Conservation (phyloP, 371 early-diverging fungal genomes). For the Saksenaea oblongispora region DNA sequence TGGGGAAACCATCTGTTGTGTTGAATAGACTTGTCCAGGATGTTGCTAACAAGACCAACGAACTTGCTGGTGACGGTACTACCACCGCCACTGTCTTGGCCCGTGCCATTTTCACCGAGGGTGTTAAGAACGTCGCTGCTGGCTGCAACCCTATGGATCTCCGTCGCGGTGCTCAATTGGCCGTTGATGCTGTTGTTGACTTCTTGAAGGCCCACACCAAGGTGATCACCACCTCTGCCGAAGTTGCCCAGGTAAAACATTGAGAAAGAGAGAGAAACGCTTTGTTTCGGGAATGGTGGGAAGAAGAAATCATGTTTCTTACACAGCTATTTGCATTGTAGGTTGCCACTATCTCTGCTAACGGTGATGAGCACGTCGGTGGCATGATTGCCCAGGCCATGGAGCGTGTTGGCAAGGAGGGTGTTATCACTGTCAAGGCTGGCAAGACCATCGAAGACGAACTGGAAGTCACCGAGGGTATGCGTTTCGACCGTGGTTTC, state of each 20-base stretch:
- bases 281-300: neutral
- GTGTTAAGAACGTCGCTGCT: constrained; percentile 98
- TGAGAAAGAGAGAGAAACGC: neutral
- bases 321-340: constrained; percentile 18
- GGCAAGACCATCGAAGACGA: constrained; percentile 98
- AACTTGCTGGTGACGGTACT: constrained; percentile 98
- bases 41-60: constrained; percentile 99
- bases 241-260: constrained; percentile 84
- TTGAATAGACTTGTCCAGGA: constrained; percentile 89
- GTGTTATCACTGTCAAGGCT: constrained; percentile 98
- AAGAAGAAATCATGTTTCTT: neutral
- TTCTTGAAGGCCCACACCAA: constrained; percentile 85
- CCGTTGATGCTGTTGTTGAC: constrained; percentile 89
- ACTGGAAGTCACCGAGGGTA: constrained; percentile 97
- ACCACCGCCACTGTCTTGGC: constrained; percentile 98
- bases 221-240: constrained; percentile 91
- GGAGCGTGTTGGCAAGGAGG: constrained; percentile 99
- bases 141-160: constrained; percentile 99
- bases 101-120: constrained; percentile 97
- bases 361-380: constrained; percentile 96
- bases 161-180: constrained; percentile 93
- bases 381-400: constrained; percentile 95
- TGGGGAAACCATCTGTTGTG: neutral
- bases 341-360: constrained; percentile 98
- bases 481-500: constrained; percentile 99